Conservation (phyloP, 208 protist genomes). For the Blechomonas ayalai region DNA sequence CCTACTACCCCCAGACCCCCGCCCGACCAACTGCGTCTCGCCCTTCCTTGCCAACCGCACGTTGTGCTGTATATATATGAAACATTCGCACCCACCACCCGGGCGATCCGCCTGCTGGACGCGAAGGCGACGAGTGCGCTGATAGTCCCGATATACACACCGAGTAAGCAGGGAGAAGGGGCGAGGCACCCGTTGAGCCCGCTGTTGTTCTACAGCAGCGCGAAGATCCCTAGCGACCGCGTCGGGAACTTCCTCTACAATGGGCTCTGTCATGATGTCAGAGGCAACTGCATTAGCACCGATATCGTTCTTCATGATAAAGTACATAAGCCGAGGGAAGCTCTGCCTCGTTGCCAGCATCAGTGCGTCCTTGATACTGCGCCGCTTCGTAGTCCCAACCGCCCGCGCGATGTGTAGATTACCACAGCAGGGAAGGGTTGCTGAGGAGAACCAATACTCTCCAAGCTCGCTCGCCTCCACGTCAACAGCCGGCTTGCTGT, state of each 20-base stretch:
- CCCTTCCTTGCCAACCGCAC: conserved; percentile 26
- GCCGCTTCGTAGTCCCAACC: conserved; percentile 44
- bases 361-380: conserved; percentile 42
- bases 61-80: conserved; percentile 60
- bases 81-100: conserved; percentile 45
- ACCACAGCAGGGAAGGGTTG: conserved; percentile 41
- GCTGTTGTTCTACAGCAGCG: conserved; percentile 8
- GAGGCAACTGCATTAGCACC: conserved; percentile 32
- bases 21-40: conserved; percentile 67
- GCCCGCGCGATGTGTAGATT: conserved; percentile 60
- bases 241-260: conserved; percentile 57
- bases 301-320: conserved; percentile 35
- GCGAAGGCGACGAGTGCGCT: conserved; percentile 41
- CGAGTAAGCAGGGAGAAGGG: conserved; percentile 16
- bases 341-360: conserved; percentile 57
- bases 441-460: conserved; percentile 72
- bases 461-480: conserved; percentile 39
- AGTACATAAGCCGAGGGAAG: conserved; percentile 60
- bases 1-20: conserved; percentile 25
- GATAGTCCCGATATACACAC: conserved; percentile 30
- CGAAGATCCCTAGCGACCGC: conserved; percentile 30
- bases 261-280: conserved; percentile 41
- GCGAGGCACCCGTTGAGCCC: conserved; percentile 4
- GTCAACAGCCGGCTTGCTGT: conserved; percentile 15
- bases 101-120: conserved; percentile 34